Conservation (phyloP, 2,329 filamentous ascomycete genomes). For the Colletotrichum sansevieriae region DNA sequence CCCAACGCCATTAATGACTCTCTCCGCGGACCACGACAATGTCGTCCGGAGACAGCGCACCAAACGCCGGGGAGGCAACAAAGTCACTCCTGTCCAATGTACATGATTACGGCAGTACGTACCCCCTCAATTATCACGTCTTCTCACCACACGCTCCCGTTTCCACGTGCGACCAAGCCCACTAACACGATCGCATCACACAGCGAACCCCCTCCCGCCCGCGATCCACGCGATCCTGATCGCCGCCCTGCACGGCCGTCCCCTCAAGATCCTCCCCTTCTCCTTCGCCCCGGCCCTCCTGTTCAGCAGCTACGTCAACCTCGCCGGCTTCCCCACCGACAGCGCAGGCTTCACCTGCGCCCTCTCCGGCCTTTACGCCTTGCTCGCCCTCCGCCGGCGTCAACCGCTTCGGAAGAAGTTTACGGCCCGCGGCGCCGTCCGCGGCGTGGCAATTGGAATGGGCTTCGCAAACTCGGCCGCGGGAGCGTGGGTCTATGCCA, state of each 20-base stretch:
- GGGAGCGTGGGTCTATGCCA: constrained; percentile 65
- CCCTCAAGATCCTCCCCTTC: constrained; percentile 64
- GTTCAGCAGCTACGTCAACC: constrained; percentile 70
- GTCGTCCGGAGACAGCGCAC: constrained; percentile 9
- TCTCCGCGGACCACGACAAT: constrained; percentile 1
- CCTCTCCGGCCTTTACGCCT: constrained; percentile 69
- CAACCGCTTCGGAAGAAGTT: constrained; percentile 58
- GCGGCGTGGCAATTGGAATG: constrained; percentile 63
- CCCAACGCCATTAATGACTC: background rate
- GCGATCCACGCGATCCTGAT: constrained; percentile 69
- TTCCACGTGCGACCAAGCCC: background rate
- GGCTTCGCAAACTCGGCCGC: constrained; percentile 62
- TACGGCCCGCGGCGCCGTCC: constrained; percentile 63
- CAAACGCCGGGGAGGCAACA: constrained; percentile 9
- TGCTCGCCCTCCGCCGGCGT: constrained; percentile 65
- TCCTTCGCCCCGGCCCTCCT: constrained; percentile 64
- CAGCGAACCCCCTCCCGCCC: constrained; percentile 67
- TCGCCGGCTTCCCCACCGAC: constrained; percentile 70
- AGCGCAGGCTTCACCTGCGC: constrained; percentile 68
- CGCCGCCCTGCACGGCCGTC: constrained; percentile 67
- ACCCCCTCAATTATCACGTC: constrained; percentile 8
- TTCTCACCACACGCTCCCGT: background rate
- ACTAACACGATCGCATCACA: constrained; percentile 20
- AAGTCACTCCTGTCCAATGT: constrained; percentile 46
- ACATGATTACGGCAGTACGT: constrained; percentile 65